Conservation (phyloP, 495 filamentous ascomycete species). For the Lasiosphaeria ovina region DNA sequence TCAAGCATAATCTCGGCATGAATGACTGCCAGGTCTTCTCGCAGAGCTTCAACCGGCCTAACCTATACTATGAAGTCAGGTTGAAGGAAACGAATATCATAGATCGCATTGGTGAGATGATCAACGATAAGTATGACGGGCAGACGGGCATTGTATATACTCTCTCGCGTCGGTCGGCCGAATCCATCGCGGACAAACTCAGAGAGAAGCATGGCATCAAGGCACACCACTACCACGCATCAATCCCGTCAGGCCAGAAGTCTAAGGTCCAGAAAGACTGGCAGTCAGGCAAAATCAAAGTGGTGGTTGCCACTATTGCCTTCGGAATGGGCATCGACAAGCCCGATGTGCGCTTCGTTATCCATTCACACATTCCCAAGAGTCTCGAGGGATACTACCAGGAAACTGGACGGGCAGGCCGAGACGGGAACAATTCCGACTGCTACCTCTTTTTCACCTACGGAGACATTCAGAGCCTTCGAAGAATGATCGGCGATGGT, state of each 20-base stretch:
- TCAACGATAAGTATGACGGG: constrained; percentile 60
- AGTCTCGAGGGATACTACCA: constrained; percentile 98
- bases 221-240: constrained; percentile 84
- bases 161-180: constrained; percentile 77
- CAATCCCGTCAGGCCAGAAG: constrained; percentile 63
- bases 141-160: constrained; percentile 95
- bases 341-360: constrained; percentile 89
- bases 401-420: constrained; percentile 90
- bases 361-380: constrained; percentile 88
- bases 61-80: constrained; percentile 81
- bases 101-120: constrained; percentile 67
- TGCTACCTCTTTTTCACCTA: constrained; percentile 90
- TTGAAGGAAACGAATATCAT: constrained; percentile 53
- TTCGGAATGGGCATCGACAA: constrained; percentile 99
- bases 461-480: constrained; percentile 59
- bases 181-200: constrained; percentile 72
- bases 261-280: constrained; percentile 68
- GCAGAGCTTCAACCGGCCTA: constrained; percentile 93
- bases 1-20: constrained; percentile 85
- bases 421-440: constrained; percentile 81
- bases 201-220: constrained; percentile 58
- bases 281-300: constrained; percentile 74
- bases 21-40: constrained; percentile 69
- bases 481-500: constrained; percentile 73
- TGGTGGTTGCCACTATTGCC: constrained; percentile 98